Conservation (phyloP, 495 filamentous ascomycete species). For the Penicillium mononematosum region DNA sequence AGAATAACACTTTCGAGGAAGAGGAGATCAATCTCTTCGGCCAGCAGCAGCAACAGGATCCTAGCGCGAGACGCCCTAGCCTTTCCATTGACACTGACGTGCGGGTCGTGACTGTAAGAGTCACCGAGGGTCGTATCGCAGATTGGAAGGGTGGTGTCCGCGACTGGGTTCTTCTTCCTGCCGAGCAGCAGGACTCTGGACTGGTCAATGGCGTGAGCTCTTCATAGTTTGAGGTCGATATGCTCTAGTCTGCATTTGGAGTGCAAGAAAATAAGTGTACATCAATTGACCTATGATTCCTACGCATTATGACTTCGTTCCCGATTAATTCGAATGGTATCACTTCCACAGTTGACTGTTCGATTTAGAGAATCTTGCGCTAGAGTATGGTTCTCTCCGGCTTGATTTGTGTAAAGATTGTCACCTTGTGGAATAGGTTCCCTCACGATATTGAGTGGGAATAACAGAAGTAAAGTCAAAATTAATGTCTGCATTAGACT, state of each 20-base stretch:
- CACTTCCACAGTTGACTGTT: not conserved
- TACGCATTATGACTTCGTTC: not conserved
- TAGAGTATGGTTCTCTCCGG: not conserved
- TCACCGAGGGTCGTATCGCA: conserved; percentile 71
- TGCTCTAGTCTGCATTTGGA: not conserved
- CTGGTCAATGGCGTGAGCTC: conserved; percentile 41
- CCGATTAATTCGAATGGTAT: not conserved
- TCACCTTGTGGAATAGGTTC: not conserved
- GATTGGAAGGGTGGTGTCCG: conserved; percentile 79
- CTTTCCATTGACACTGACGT: conserved; percentile 70
- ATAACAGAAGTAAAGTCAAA: not conserved
- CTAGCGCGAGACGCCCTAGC: conserved; percentile 36
- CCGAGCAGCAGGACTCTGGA: conserved; percentile 25
- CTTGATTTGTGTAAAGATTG: not conserved
- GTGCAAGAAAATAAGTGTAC: not conserved
- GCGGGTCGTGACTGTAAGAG: conserved; percentile 69
- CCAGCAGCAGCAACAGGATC: conserved; percentile 30
- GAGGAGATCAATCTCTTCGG: conserved; percentile 49
- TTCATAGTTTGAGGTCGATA: conserved; percentile 11
- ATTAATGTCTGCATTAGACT: not conserved
- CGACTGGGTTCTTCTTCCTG: conserved; percentile 62
- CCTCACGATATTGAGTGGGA: not conserved
- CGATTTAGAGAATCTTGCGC: no score
- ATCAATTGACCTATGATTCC: not conserved
- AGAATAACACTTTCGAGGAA: conserved; percentile 81